A percentile compares a stretch with the other conserved stretches of the same genome.
These are phyloP conservation scores for Cladochytrium replicatum DNA, from an alignment of 192 early-diverging fungal genomes.

Conservation along the genomic window DNA sequence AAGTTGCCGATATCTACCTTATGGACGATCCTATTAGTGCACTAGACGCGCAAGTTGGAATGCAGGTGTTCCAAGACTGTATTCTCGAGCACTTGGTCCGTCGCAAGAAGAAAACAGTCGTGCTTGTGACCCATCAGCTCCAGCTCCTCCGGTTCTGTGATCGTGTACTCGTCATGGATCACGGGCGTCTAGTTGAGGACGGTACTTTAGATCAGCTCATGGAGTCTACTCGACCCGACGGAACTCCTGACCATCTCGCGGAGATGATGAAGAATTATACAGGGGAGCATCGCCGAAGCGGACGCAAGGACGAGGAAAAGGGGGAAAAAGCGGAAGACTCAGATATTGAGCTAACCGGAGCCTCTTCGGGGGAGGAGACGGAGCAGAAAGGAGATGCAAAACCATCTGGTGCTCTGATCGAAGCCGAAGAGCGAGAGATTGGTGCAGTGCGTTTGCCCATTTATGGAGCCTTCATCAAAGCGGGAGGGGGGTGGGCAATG, in stretches of 20 bases:
- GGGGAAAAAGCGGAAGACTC: background rate
- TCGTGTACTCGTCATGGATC: conserved; percentile 7
- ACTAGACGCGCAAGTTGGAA: conserved; percentile 17
- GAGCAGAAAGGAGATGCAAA: background rate
- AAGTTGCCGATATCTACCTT: conserved; percentile 55
- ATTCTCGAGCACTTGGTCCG: background rate
- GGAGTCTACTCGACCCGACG: background rate
- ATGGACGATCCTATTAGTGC: conserved; percentile 62
- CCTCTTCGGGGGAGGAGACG: background rate
- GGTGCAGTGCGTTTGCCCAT: conserved; percentile 56
- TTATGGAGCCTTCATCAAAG: conserved; percentile 52
- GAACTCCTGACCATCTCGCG: background rate
- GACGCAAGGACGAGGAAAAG: too few species aligned
- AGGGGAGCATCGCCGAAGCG: conserved; percentile 2
- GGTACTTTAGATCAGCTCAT: conserved; percentile 18
- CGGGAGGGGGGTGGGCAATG: conserved; percentile 42
- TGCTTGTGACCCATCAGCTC: conserved; percentile 17
- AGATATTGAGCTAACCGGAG: background rate
- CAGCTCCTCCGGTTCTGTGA: conserved; percentile 14
- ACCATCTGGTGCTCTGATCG: conserved; percentile 55
- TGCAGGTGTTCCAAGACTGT: conserved; percentile 6
- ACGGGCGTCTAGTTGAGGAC: conserved; percentile 2
- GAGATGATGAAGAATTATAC: conserved; percentile 2
- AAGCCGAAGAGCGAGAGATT: conserved; percentile 61
- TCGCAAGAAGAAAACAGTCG: conserved; percentile 33